Evolutionary conservation across 1,284 basidiomycete genomes (phyloP).

Genomic region (Cryptococcus floricola): DNA sequence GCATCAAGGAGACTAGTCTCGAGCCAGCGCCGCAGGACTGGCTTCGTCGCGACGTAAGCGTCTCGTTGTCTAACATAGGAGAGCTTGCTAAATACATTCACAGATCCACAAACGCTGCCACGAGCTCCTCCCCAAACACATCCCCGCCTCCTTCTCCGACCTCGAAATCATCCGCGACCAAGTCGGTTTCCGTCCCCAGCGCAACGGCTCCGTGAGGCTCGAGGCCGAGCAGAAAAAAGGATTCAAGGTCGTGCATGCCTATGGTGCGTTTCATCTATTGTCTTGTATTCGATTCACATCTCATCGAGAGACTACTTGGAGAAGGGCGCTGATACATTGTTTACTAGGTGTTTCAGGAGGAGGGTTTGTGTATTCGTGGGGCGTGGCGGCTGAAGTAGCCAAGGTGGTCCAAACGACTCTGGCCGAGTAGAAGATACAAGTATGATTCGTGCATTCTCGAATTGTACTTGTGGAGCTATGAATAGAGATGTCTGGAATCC

Average conservation of each 20-base stretch:
- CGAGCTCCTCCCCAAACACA: slow-evolving; percentile 8
- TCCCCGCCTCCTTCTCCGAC: slow-evolving; percentile 11
- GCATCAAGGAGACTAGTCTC: slow-evolving; percentile 8
- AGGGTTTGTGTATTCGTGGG: too few species aligned
- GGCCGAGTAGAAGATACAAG: too few species aligned
- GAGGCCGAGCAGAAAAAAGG: neutral
- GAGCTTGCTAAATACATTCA: neutral
- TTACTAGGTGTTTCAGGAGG: too few species aligned
- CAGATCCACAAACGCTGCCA: slow-evolving; percentile 10
- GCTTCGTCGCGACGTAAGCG: neutral
- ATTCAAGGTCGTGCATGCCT: slow-evolving; percentile 1
- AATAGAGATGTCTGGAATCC: too few species aligned
- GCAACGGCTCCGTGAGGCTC: slow-evolving; percentile 2
- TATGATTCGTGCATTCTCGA: too few species aligned
- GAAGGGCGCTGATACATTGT: too few species aligned
- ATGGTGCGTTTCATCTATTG: too few species aligned
- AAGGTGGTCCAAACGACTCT: too few species aligned
- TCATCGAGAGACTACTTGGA: too few species aligned
- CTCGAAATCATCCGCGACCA: slow-evolving; percentile 11
- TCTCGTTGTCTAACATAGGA: neutral
- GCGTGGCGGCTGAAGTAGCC: too few species aligned
- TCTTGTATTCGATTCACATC: too few species aligned
- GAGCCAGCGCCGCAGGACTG: neutral
- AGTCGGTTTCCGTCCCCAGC: slow-evolving; percentile 14
- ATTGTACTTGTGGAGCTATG: too few species aligned